Evolutionary conservation across 2,329 filamentous ascomycete species (phyloP), one percentile per base, ranked within the genome.

Genomic region (Monilinia fructigena): DNA sequence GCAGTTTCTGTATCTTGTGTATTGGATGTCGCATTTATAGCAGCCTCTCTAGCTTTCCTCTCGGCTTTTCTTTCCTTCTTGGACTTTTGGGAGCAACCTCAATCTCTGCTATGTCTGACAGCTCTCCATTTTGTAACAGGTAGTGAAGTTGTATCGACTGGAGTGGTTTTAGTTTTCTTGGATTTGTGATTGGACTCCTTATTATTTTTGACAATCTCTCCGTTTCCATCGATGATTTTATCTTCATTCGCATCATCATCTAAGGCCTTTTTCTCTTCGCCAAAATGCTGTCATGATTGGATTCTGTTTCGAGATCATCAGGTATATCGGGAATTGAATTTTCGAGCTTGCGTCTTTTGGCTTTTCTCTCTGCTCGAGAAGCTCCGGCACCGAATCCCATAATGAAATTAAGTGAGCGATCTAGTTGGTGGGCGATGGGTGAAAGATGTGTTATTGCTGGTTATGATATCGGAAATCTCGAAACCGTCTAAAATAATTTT

Each of bases 61-160:
- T 77, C 75, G 16, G 75, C 74, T 40, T 77, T 72, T 55, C 75
- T 71, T 65, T 76, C 77, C 70, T 78, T 78, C 70, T 77, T 76
- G 47, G 74, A 73, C 69, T 77, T 78, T 74, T 76, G 12, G 69
- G 72, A 50, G 68, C 65, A 54, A 70, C 75, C 66, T 74, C 72
- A 64, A 75, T 53, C 63, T 67, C 70, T 56, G 64, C 68, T 31
- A 55, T 54, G 20, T 65, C 58, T 4, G 35, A 53, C 67, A 68
- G 26, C 52, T 53, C 67, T 59, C 23, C 50, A 40, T 28, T 48
- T n/a, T 23, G 35, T 18, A 26, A 26, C 7, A 4, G 26, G 31
- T 11, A 14, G 20, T n/a, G n/a, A 50, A 50, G 54, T 12, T 45
- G 23, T 20, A 20, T 60, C 26, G 23, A n/a, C 11, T 18, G 55